Percentiles rank a stretch among this genome's conserved stretches.
Conservation (phyloP, 2,329 filamentous ascomycete genomes). For the Fusarium pininemorale region DNA sequence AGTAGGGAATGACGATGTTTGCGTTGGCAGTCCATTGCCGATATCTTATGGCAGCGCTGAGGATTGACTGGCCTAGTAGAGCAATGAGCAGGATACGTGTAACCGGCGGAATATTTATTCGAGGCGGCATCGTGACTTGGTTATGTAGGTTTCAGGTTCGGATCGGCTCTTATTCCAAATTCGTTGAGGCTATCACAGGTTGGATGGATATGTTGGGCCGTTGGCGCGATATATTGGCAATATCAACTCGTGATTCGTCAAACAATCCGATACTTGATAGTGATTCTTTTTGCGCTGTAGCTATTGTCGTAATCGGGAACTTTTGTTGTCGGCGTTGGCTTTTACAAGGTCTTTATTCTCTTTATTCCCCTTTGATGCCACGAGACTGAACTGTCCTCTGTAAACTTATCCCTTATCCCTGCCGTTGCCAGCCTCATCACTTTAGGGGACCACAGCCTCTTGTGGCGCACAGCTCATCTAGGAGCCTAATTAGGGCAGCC, state of each 20-base stretch:
- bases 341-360: slow-evolving; percentile 13
- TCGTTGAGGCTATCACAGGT: slow-evolving; percentile 4
- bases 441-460: slow-evolving; percentile 18
- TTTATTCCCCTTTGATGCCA: slow-evolving; percentile 34
- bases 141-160: slow-evolving; percentile 5
- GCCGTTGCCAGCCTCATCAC: slow-evolving; percentile 32
- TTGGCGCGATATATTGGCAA: slow-evolving; percentile 5
- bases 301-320: background rate
- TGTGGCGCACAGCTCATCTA: slow-evolving; percentile 2
- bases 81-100: slow-evolving; percentile 83
- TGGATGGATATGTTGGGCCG: background rate
- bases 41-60: slow-evolving; percentile 83
- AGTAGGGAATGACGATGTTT: slow-evolving; percentile 81
- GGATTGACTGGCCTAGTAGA: slow-evolving; percentile 79
- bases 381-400: slow-evolving; percentile 35
- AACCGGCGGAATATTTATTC: slow-evolving; percentile 92
- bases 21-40: slow-evolving; percentile 71
- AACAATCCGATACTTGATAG: background rate
- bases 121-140: slow-evolving; percentile 71
- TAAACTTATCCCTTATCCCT: background rate
- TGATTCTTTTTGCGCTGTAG: background rate
- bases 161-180: slow-evolving; percentile 11
- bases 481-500: slow-evolving; percentile 31
- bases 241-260: background rate
- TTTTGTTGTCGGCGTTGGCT: slow-evolving; percentile 13